Base-by-base conservation (phyloP, 805 yeast genomes). In the Wickerhamomyces queroliae region DNA sequence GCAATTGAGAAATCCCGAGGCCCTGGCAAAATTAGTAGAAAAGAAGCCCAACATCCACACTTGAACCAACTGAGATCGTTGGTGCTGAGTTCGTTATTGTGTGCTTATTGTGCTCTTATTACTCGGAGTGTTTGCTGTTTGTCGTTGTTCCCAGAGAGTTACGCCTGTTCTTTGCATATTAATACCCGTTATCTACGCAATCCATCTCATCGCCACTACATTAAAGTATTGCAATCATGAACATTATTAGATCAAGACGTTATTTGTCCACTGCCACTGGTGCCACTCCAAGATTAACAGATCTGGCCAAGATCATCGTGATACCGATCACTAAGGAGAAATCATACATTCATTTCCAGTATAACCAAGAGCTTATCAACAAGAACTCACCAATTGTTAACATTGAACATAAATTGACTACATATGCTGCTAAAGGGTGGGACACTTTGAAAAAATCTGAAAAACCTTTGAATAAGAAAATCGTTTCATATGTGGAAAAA, bases 331-430 rank as follows among this genome's bases (percentile, higher is more conserved):
- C 91, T 6, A 64, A 76, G 3, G 57, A 67, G 37, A 71, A 72
- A 43, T 70, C 85, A 4, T 82, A 76, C 56, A 59, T 89, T 20
- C 80, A 80, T 55, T 85, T 87, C 62, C 83, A 83, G 58, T 80
- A 79, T 50, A 67, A 69, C 29, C 46, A 53, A 11, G 48, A 49
- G 9, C 39, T 63, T 2, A 22, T 61, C n/a, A 63, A 63, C 41
- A 56, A 44, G 30, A 56, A 47, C n/a, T 67, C 72, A 13, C 60
- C 56, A 36, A 32, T 72, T 12, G 59, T 65, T 7, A 47, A 52
- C 33, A 48, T 49, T 17, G 83, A 78, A 47, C 51, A 60, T 31
- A 73, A 69, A 53, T 42, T 76, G 2, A 73, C 72, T 2, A 55
- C 53, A 2, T 64, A 77, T 46, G 86, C 83, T 2, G 49, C 66